phyloP scores from a whole-genome alignment of 495 filamentous ascomycete species.

The Elaphomyces granulatus region DNA sequence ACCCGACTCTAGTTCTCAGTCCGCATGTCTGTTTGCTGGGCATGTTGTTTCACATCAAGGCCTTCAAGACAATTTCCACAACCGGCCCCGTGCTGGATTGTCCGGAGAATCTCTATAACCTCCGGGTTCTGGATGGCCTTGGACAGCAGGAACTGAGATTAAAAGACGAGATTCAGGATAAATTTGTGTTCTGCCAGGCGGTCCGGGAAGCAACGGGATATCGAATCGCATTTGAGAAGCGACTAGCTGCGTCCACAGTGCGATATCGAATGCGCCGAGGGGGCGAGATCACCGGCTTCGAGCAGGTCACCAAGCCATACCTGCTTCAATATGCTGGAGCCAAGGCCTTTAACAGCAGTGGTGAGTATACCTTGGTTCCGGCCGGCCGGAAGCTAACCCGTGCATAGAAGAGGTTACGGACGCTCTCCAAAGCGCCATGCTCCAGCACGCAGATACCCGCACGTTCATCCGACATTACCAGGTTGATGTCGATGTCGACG shows the following conservation, averaged over 20 bases:
- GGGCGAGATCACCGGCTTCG: no score
- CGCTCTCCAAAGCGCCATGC: slow-evolving; percentile 20
- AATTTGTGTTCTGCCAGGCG: no score
- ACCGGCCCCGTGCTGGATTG: no score
- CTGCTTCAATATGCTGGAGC: no score
- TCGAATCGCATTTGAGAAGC: slow-evolving; percentile 18
- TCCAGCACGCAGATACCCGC: slow-evolving; percentile 17
- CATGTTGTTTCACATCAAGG: no score
- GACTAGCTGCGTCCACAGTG: slow-evolving; percentile 15
- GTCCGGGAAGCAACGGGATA: slow-evolving; percentile 8
- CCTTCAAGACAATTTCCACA: no score
- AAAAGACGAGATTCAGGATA: slow-evolving; percentile 15
- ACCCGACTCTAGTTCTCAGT: no score
- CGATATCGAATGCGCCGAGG: slow-evolving; percentile 16
- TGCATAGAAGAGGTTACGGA: slow-evolving; percentile 18
- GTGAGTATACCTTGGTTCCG: slow-evolving; percentile 7
- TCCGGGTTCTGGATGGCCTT: no score
- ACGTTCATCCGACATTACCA: slow-evolving; percentile 20
- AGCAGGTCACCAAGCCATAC: slow-evolving; percentile 18
- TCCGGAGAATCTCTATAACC: no score
- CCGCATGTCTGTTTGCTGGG: slow-evolving; percentile 11
- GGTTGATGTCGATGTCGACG: slow-evolving; percentile 18
- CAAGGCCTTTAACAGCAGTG: no score
- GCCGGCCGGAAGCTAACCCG: slow-evolving; percentile 2
- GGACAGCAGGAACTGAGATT: no score